Evolutionary conservation across 805 yeast species (phyloP), one percentile per base, ranked within the genome.

Genomic region (Lipomyces mesembrius): DNA sequence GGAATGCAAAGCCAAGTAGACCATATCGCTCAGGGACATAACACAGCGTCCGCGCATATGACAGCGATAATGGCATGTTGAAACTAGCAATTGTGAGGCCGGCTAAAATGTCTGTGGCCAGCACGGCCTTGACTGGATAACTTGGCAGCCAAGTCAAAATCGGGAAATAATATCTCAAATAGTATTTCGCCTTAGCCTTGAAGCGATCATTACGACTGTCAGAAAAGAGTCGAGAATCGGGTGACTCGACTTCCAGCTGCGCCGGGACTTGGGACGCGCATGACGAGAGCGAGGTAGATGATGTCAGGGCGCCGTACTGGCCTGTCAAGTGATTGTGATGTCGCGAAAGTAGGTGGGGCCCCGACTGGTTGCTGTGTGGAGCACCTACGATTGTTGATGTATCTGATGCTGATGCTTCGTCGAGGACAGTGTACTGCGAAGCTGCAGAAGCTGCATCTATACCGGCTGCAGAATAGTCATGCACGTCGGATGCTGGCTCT

Each of bases 81-180:
- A 92, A 94, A 3, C 95, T 88, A 0, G 97, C 97, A 46, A 93
- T 77, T 0, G 98, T 88, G 3, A 92, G 74, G 0, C 99, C 98
- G 1, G 97, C 96, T 20, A 89, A 78, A 8, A 90, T 74, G 74
- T 94, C 99, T 29, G 88, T 84, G 8, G 83, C 70, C 54, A 87
- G 71, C 20, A 66, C 71, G 57, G 76, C 75, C 51, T 66, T 58
- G 69, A 72, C 67, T 17, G 73, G 53, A 65, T 87, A 87, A 63
- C 79, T 75, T 3, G 79, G 76, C 53, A 85, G 73, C 90, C 90
- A 87, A 1, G 86, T 81, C 56, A 85, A 73, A 39, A 83, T 80
- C 0, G 90, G 90, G 6, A 87, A 72, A 71, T 87, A 87, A 76
- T 87, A 87, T 2, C 80, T 77, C 67, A 78, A 70, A 65, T 79